Base-by-base conservation (phyloP, 176 grass and related monocot genomes). In the Microstegium vimineum region DNA sequence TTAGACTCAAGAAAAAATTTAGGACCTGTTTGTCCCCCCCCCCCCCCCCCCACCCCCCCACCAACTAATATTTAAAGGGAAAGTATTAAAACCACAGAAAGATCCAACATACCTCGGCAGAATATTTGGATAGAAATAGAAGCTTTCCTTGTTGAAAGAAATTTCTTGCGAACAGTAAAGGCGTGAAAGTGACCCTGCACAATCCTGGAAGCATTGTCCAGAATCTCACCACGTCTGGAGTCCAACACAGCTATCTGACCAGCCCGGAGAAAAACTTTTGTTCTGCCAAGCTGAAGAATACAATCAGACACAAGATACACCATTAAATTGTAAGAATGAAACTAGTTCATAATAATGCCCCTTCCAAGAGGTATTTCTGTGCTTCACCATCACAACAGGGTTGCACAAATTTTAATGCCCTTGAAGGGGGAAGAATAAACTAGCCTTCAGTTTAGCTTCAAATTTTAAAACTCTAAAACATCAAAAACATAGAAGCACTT, bases 181-280 rank as follows among this genome's bases (percentile, higher is more conserved):
- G 94, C 86, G 86, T 69, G 79, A 45, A 94, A 82, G 73, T 62
- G 62, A 45, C 83, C 74, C 84, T 97, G 94, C 83, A 97, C 78
- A 36, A 84, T 74, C 76, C 83, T 91, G 17, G 89, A 83, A 81
- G 89, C 87, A 66, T 83, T 90, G 71, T 97, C 94, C 65, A 97
- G 80, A 94, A 94, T 81, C 82, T 97, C 91, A 75, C 76, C 75
- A 68, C 94, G 91, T 76, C 62, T 81, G 64, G 84, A 87, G 75
- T 97, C 94, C 84, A 97, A 91, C 80, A 91, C 66, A 81, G 91
- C 89, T 79, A 97, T 94, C 75, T 97, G 94, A 73, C 94, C 94
- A 88, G 91, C 91, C 62, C 94, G 86, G 34, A 97, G 91, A 75
- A 97, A 97, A 66, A 97, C 79, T 74, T 93, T 94, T 86, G 89